phyloP scores from a whole-genome alignment of 139 green algal species.

The Mychonastes homosphaera region DNA sequence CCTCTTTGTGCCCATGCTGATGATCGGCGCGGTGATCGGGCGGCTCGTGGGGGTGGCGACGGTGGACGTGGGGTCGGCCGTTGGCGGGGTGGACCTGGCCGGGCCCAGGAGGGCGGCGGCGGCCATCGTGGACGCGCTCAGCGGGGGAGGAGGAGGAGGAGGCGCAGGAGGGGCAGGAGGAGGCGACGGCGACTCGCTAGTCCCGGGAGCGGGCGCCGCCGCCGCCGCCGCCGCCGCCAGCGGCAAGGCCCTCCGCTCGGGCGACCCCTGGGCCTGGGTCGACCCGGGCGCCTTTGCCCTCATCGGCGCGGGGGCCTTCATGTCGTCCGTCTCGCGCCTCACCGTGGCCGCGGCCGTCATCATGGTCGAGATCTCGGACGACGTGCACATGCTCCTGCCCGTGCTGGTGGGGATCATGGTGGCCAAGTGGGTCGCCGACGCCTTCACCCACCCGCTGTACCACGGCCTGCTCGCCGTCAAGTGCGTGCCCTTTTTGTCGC shows the following conservation, averaged over 20 bases:
- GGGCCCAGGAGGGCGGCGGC: no score
- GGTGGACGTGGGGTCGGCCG: conserved; percentile 23
- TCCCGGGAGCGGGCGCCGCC: background rate
- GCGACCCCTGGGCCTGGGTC: conserved; percentile 64
- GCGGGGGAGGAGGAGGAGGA: conserved; percentile 6
- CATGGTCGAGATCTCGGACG: conserved; percentile 80
- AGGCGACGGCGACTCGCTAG: background rate
- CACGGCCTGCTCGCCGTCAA: conserved; percentile 72
- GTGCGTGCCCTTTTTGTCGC: conserved; percentile 69
- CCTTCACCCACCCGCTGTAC: conserved; percentile 64
- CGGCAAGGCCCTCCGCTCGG: conserved; percentile 7
- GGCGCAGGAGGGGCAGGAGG: background rate
- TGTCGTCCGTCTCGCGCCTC: conserved; percentile 78
- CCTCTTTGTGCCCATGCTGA: conserved; percentile 87
- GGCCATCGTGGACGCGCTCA: conserved; percentile 18
- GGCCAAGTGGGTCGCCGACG: conserved; percentile 73
- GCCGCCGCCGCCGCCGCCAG: conserved; percentile 21
- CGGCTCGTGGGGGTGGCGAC: conserved; percentile 39
- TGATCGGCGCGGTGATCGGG: conserved; percentile 58
- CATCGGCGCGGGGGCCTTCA: conserved; percentile 79
- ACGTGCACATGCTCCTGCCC: conserved; percentile 82
- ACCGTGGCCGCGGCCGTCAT: conserved; percentile 80
- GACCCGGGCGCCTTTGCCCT: conserved; percentile 81
- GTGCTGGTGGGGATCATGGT: conserved; percentile 72
- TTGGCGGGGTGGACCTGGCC: background rate